phyloP scores from a whole-genome alignment of 139 green algal species.

The Closterium sp. region DNA sequence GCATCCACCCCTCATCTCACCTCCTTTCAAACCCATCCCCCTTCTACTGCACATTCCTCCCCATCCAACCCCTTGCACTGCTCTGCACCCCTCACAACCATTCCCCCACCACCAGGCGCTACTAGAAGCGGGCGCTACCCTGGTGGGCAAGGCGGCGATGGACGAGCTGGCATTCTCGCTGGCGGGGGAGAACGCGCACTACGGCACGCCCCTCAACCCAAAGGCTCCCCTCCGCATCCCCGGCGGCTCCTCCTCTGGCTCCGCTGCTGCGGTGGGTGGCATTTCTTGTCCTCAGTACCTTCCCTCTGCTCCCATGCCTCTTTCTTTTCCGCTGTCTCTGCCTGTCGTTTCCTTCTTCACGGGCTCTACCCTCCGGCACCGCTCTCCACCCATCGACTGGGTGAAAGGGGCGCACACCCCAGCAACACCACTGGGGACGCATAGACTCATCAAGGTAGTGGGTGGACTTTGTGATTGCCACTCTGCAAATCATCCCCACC shows the following conservation, averaged over 20 bases:
- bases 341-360: not conserved
- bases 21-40: not conserved
- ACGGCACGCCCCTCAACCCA: constrained; percentile 84
- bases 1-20: constrained; percentile 2
- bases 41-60: not conserved
- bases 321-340: not conserved
- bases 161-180: constrained; percentile 85
- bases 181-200: constrained; percentile 82
- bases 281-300: not conserved
- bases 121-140: constrained; percentile 28
- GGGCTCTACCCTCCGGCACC: too few species aligned
- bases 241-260: constrained; percentile 87
- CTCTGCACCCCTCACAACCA: not conserved
- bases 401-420: not conserved
- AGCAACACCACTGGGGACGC: not conserved
- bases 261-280: constrained; percentile 71
- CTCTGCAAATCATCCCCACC: not conserved
- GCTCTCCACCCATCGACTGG: not conserved
- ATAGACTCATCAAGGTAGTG: not conserved
- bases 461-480: not conserved
- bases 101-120: constrained; percentile 17
- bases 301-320: not conserved
- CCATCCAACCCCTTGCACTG: not conserved
- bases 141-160: constrained; percentile 83
- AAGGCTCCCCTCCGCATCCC: constrained; percentile 76